Evolutionary conservation across 2,329 filamentous ascomycete species (phyloP).

Genomic region (Pestalotiopsis sp.): DNA sequence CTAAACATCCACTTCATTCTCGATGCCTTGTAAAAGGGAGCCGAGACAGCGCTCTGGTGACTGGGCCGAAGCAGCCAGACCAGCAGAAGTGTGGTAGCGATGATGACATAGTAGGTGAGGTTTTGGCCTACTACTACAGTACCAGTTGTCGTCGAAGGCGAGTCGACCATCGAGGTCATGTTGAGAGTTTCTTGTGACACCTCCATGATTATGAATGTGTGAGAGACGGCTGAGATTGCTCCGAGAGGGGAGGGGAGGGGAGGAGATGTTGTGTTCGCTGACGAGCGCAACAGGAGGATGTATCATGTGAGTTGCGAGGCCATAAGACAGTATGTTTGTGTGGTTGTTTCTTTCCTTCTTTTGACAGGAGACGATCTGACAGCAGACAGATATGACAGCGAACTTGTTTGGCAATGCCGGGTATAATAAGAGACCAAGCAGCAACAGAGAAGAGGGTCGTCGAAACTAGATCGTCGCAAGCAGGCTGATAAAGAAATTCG

Average conservation of each 20-base stretch:
- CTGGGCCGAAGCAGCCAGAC: constrained; percentile 41
- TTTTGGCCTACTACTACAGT: constrained; percentile 30
- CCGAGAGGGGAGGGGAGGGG: constrained; percentile 18
- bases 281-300: constrained; percentile 14
- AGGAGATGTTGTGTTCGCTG: constrained; percentile 12
- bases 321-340: not conserved
- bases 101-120: constrained; percentile 44
- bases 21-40: constrained; percentile 51
- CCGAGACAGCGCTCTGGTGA: constrained; percentile 35
- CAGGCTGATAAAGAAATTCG: not conserved
- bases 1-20: constrained; percentile 55
- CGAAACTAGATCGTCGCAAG: constrained; percentile 21
- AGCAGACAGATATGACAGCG: not conserved
- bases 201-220: constrained; percentile 12
- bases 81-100: constrained; percentile 38
- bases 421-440: not conserved
- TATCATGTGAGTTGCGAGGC: constrained; percentile 20
- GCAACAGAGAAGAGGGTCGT: constrained; percentile 14
- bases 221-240: not conserved
- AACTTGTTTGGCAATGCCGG: not conserved
- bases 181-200: constrained; percentile 4
- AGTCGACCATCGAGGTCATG: constrained; percentile 4
- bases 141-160: not conserved
- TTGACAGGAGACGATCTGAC: not conserved
- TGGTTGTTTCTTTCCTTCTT: not conserved